Conservation (phyloP, 176 grass and related monocot genomes). For the Oryza punctata region DNA sequence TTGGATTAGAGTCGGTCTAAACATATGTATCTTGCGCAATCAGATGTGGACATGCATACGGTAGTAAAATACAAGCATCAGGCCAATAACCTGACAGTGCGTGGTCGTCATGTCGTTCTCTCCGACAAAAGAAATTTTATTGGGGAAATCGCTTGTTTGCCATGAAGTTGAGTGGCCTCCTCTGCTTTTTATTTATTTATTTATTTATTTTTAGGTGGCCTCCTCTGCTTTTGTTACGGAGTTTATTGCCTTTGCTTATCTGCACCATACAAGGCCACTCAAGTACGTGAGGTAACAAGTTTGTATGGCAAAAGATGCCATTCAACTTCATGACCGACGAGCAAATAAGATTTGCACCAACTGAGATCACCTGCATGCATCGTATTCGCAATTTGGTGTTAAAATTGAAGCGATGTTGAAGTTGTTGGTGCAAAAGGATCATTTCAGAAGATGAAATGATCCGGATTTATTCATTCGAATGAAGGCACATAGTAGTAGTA, state of each 20-base stretch:
- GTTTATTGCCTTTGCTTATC: no score
- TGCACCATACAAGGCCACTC: no score
- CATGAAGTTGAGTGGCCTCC: no score
- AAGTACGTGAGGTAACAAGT: no score
- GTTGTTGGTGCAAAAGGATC: background rate
- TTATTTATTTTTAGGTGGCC: no score
- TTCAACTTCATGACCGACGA: no score
- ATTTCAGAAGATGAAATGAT: background rate
- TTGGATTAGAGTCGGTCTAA: background rate
- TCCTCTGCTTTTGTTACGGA: no score
- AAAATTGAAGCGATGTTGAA: background rate
- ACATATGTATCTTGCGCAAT: background rate
- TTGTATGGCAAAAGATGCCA: no score
- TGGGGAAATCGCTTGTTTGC: no score
- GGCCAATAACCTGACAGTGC: background rate
- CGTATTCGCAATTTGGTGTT: background rate
- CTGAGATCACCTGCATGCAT: background rate
- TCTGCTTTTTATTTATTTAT: no score
- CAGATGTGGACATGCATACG: background rate
- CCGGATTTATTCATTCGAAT: constrained; percentile 32
- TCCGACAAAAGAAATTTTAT: background rate
- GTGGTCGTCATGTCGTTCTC: background rate
- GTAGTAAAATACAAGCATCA: background rate
- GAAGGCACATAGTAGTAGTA: background rate
- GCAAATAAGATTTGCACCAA: no score